phyloP scores from a whole-genome alignment of 2,329 filamentous ascomycete species.

The Cytospora paraplurivora region DNA sequence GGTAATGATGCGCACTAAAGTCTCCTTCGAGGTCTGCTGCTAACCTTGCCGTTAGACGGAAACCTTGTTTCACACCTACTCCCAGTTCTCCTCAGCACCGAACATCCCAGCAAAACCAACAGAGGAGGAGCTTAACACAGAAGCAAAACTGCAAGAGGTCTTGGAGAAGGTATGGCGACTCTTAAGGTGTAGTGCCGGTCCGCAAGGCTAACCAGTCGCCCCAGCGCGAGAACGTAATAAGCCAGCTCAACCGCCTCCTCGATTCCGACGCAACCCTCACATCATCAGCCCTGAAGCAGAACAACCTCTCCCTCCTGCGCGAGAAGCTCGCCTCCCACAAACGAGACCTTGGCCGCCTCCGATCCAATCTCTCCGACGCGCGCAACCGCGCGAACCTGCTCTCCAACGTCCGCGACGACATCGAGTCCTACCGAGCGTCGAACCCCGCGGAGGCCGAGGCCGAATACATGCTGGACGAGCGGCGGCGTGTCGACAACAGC shows the following conservation, averaged over 20 bases:
- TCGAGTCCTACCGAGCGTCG: conserved; percentile 80
- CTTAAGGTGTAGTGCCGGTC: background rate
- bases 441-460: conserved; percentile 85
- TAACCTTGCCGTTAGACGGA: conserved; percentile 66
- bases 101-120: conserved; percentile 82
- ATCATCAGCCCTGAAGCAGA: conserved; percentile 93
- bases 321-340: conserved; percentile 88
- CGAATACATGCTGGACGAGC: conserved; percentile 96
- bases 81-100: conserved; percentile 81
- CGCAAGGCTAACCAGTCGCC: conserved; percentile 24
- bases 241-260: conserved; percentile 82
- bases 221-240: conserved; percentile 79
- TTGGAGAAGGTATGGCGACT: conserved; percentile 68
- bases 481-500: conserved; percentile 81
- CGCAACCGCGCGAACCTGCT: conserved; percentile 89
- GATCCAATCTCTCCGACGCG: conserved; percentile 71
- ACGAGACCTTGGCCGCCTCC: conserved; percentile 77
- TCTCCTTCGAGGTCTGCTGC: conserved; percentile 13
- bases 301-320: conserved; percentile 87
- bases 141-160: conserved; percentile 80
- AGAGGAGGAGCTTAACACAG: conserved; percentile 78
- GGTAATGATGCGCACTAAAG: conserved; percentile 51
- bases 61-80: conserved; percentile 79
- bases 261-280: conserved; percentile 88
- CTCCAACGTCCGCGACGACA: conserved; percentile 87